Evolutionary conservation across 2,329 filamentous ascomycete genomes (phyloP), one percentile per base, ranked within the genome.

Genomic region (Colletotrichum kahawae): DNA sequence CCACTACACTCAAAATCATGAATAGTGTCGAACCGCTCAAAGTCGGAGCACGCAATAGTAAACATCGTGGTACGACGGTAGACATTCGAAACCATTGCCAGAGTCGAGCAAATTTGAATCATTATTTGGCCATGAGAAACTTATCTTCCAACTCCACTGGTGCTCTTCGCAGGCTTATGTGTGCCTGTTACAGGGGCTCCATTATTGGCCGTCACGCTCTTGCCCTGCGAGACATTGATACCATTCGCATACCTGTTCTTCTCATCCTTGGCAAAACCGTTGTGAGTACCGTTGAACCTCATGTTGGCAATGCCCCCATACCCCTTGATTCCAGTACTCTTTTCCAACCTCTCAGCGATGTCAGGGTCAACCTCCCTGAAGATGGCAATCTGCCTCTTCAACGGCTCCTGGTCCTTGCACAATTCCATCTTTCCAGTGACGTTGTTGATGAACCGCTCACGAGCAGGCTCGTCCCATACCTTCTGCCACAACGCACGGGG

Each of bases 301-400:
- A 93, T 78, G 4, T 85, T 84, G 5, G 87, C 80, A 62, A 93
- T 92, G 0, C 90, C 89, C 24, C 87, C 84, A 72, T 93, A 92
- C 0, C 91, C 91, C 83, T 91, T 89, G 18, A 92, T 85, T 0
- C 91, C 91, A 4, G 90, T 92, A 0, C 90, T 90, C 85, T 92
- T 92, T 85, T 93, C 91, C 1, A 93, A 80, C 1, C 91, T 84
- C 12, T 83, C 80, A 0, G 91, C 91, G 33, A 93, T 83, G 65
- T 93, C 91, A 0, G 88, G 85, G 8, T 88, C 89, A 0, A 93
- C 91, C 79, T 93, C 91, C 2, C 91, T 86, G 86, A 93, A 93
- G 80, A 93, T 93, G 67, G 87, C 88, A 74, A 93, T 92, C 82
- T 93, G 90, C 18, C 91, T 85, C 86, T 91, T 92, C 82, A 93